Conservation (phyloP, 1,139 yeast genomes). For the Pneumocystis jirovecii region DNA sequence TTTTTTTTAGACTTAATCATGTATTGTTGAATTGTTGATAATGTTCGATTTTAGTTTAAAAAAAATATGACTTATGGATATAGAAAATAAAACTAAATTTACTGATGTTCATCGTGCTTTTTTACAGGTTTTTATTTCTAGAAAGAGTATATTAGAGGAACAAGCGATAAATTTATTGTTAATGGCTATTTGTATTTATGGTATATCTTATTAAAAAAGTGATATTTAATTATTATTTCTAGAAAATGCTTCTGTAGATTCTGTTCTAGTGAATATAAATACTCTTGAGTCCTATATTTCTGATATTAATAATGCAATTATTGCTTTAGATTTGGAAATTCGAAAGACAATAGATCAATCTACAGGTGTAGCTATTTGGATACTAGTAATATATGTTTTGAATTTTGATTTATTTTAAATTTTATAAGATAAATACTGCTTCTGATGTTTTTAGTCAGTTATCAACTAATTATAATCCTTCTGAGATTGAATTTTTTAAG, state of each 20-base stretch:
- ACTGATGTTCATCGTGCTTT: neutral
- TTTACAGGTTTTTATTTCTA: neutral
- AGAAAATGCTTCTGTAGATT: neutral
- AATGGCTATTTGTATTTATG: neutral
- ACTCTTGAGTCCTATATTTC: neutral
- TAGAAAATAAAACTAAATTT: neutral
- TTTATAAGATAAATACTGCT: neutral
- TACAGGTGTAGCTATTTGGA: neutral
- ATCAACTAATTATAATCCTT: conserved; percentile 1
- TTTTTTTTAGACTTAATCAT: neutral
- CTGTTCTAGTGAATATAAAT: neutral
- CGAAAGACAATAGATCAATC: conserved; percentile 1
- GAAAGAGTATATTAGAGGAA: neutral
- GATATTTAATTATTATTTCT: neutral
- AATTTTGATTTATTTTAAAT: neutral
- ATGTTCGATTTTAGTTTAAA: neutral
- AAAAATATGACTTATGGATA: neutral
- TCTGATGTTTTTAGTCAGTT: neutral
- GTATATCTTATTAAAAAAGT: neutral
- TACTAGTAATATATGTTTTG: neutral
- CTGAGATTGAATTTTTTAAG: neutral
- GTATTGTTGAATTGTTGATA: neutral
- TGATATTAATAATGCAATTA: neutral
- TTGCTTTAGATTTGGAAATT: neutral
- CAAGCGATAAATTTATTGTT: neutral